Percentiles rank a stretch among this genome's conserved stretches.
Evolutionary conservation across 805 yeast species (phyloP).

Genomic region (Hanseniaspora clermontiae): DNA sequence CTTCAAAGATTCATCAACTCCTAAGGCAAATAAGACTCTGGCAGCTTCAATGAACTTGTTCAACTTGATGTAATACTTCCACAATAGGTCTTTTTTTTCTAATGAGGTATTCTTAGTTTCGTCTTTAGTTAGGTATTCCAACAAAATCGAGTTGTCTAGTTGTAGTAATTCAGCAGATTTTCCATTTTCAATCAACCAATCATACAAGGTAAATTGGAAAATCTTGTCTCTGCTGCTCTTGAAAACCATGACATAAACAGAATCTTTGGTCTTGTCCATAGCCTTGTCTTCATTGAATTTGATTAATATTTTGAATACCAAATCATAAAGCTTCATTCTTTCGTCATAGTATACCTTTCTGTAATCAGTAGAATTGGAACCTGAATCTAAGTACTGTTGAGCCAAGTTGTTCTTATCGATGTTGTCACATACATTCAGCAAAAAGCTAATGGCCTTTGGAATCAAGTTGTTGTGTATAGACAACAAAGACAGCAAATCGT

Average conservation of each 20-base stretch:
- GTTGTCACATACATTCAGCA: conserved; percentile 61
- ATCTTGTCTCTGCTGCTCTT: conserved; percentile 54
- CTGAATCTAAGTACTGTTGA: conserved; percentile 42
- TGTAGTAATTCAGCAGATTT: conserved; percentile 64
- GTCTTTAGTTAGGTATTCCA: conserved; percentile 62
- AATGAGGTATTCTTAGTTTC: conserved; percentile 40
- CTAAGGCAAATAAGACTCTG: conserved; percentile 55
- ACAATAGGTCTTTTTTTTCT: conserved; percentile 66
- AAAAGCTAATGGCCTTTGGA: conserved; percentile 75
- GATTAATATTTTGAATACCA: conserved; percentile 63
- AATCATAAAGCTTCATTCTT: conserved; percentile 49
- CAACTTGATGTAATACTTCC: conserved; percentile 80
- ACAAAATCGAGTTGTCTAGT: conserved; percentile 67
- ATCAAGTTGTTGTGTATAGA: conserved; percentile 37
- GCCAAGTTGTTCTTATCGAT: conserved; percentile 52
- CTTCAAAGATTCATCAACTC: conserved; percentile 53
- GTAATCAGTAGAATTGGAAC: conserved; percentile 38
- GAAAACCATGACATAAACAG: conserved; percentile 62
- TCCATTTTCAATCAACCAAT: conserved; percentile 77
- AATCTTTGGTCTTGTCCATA: conserved; percentile 46
- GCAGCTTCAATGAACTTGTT: conserved; percentile 78
- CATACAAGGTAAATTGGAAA: conserved; percentile 87
- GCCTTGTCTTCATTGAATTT: conserved; percentile 53
- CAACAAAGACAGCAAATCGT: conserved; percentile 30
- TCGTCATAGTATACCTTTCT: conserved; percentile 39